phyloP scores from a whole-genome alignment of 2,329 filamentous ascomycete species.

The Sporothrix inflata region DNA sequence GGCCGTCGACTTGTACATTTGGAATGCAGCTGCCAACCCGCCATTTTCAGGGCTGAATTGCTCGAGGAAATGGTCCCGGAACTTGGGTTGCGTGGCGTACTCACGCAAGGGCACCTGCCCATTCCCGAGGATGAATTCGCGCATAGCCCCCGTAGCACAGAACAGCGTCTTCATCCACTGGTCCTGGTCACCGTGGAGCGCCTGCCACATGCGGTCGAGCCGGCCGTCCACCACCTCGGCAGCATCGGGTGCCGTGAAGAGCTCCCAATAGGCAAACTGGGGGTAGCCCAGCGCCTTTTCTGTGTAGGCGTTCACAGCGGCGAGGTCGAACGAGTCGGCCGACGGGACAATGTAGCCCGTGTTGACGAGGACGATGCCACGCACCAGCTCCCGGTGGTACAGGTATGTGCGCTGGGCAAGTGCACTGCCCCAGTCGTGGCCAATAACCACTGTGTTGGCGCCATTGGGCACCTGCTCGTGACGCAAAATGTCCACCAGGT shows the following conservation, averaged over 20 bases:
- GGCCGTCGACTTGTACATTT: constrained; percentile 39
- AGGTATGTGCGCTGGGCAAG: constrained; percentile 48
- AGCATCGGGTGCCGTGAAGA: constrained; percentile 48
- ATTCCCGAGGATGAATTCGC: constrained; percentile 35
- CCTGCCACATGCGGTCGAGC: constrained; percentile 44
- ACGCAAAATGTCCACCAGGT: constrained; percentile 48
- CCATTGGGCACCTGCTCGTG: constrained; percentile 39
- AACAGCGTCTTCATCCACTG: constrained; percentile 42
- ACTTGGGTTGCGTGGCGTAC: constrained; percentile 38
- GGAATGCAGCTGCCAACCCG: constrained; percentile 39
- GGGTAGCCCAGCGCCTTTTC: constrained; percentile 44
- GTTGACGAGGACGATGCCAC: constrained; percentile 49
- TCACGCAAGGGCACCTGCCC: constrained; percentile 36
- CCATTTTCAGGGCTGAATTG: constrained; percentile 34
- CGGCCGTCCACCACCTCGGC: constrained; percentile 44
- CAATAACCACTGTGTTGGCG: constrained; percentile 46
- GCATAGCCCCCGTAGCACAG: constrained; percentile 43
- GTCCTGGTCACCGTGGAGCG: constrained; percentile 39
- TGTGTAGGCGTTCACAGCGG: constrained; percentile 40
- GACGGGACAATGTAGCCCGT: constrained; percentile 47
- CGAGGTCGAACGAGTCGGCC: constrained; percentile 42
- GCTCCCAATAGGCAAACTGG: constrained; percentile 50
- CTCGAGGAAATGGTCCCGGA: constrained; percentile 37
- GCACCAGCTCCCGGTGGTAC: constrained; percentile 46
- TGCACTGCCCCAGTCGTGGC: constrained; percentile 54